Evolutionary conservation across 176 grass and related monocot genomes (phyloP).

Genomic region (Microstegium vimineum): DNA sequence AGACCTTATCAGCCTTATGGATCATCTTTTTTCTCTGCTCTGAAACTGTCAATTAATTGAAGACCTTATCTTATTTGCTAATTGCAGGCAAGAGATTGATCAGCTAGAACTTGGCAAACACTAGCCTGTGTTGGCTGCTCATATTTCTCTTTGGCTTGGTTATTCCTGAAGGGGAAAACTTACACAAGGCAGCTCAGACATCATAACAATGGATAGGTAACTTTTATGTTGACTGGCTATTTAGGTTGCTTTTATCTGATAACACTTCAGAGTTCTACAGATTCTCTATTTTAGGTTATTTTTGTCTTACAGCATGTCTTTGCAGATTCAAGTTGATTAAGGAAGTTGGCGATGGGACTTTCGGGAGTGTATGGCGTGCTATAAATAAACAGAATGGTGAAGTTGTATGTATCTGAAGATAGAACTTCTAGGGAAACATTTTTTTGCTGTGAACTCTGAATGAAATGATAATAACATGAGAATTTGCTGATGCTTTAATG

Average conservation of each 20-base stretch:
- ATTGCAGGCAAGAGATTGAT: constrained; percentile 24
- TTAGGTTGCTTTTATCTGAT: constrained; percentile 7
- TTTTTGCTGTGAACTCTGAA: constrained; percentile 11
- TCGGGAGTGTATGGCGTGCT: constrained; percentile 97
- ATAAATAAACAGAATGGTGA: constrained; percentile 97
- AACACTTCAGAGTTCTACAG: constrained; percentile 23
- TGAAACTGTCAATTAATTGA: neutral
- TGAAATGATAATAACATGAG: constrained; percentile 2
- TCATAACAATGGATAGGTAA: constrained; percentile 57
- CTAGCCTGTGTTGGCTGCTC: neutral
- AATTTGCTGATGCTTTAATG: constrained; percentile 19
- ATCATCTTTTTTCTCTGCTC: neutral
- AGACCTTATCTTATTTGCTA: neutral
- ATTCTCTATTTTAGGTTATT: constrained; percentile 18
- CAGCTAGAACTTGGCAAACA: constrained; percentile 15
- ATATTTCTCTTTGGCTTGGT: constrained; percentile 14
- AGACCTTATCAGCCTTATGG: neutral
- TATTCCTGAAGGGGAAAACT: constrained; percentile 18
- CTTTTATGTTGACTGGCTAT: constrained; percentile 13
- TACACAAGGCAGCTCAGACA: neutral
- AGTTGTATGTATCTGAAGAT: constrained; percentile 75
- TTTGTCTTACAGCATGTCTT: constrained; percentile 27
- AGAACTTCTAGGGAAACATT: neutral
- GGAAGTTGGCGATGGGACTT: constrained; percentile 99
- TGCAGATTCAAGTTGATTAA: constrained; percentile 98